Base-by-base conservation (phyloP, 2,329 filamentous ascomycete genomes). In the Xylaria sp. region DNA sequence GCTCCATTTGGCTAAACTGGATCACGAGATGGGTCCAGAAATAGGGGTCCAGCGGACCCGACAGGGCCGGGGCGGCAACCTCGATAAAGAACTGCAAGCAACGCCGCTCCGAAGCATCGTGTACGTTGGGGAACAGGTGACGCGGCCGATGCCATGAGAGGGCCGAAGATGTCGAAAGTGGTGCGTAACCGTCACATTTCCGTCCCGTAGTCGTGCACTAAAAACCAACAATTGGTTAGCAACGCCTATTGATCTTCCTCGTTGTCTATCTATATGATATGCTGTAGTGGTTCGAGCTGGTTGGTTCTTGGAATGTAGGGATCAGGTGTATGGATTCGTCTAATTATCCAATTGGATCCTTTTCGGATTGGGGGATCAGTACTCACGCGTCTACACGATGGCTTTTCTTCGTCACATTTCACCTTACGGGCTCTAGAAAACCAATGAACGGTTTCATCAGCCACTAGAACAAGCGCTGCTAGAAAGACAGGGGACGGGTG, bases 1-100 rank as follows among this genome's bases (percentile, higher is more conserved):
- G 78, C 66, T 82, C 81, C 50, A 78, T 77, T 21, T 78, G 74
- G 25, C 76, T 76, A 68, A 81, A 78, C 55, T 82, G 81, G 8
- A 80, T 72, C 13, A 82, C 79, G 1, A 81, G 73, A 66, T 79
- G 76, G 2, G 81, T 82, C 82, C 82, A 83, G 66, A 83, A 83
- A 3, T 80, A 80, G 13, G 76, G 71, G 53, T 81, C 80, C 16
- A 80, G 72, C 0, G 78, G 78, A 2, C 81, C 81, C 0, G 80
- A 77, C 0, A 83, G 71, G 1, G 73, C 72, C 5, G 81, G 81
- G 0, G 79, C 81, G 3, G 81, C 79, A 2, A 76, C 78, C 8
- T 78, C 74, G 59, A 77, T 77, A 73, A 83, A 83, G 74, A 79
- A 82, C 25, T 79, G 76, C 16, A 83, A 69, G 27, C 75, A 74